These are phyloP conservation scores for Pouteria campechiana DNA, from an alignment of 179 eudicot species.

Conservation along the genomic window DNA sequence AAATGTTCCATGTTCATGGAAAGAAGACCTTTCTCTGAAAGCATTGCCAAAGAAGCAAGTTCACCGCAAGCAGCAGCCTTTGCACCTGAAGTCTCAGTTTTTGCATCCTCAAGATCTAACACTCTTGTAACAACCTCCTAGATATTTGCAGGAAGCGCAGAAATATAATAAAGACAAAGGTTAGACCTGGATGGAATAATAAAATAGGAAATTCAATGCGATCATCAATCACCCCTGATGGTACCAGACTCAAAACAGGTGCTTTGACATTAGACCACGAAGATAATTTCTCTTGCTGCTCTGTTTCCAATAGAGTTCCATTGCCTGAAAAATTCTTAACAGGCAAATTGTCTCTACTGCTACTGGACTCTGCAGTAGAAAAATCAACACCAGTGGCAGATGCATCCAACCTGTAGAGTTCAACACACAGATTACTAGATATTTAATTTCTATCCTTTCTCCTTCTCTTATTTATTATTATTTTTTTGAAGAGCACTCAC, in stretches of 20 bases:
- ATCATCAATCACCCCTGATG: no score
- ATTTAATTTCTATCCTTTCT: no score
- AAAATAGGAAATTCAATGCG: background rate
- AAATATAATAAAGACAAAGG: background rate
- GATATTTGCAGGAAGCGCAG: conserved; percentile 1
- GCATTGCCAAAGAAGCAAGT: conserved; percentile 58
- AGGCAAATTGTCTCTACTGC: conserved; percentile 12
- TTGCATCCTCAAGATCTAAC: conserved; percentile 54
- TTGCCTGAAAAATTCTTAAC: conserved; percentile 14
- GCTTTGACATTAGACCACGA: conserved; percentile 18
- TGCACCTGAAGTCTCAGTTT: conserved; percentile 60
- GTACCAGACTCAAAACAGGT: conserved; percentile 29
- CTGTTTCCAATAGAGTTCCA: conserved; percentile 12
- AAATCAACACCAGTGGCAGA: conserved; percentile 65
- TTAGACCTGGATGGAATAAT: background rate
- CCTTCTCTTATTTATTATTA: no score
- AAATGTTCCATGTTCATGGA: no score
- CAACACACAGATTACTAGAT: conserved; percentile 3
- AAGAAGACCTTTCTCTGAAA: conserved; percentile 77
- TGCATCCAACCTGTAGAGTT: conserved; percentile 66
- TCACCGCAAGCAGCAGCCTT: conserved; percentile 88
- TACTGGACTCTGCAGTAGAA: conserved; percentile 23
- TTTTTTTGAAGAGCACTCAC: no score
- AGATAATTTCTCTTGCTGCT: conserved; percentile 8
- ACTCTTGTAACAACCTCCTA: conserved; percentile 48